Conservation (phyloP, 331 rosid genomes). For the Cydonia oblonga region DNA sequence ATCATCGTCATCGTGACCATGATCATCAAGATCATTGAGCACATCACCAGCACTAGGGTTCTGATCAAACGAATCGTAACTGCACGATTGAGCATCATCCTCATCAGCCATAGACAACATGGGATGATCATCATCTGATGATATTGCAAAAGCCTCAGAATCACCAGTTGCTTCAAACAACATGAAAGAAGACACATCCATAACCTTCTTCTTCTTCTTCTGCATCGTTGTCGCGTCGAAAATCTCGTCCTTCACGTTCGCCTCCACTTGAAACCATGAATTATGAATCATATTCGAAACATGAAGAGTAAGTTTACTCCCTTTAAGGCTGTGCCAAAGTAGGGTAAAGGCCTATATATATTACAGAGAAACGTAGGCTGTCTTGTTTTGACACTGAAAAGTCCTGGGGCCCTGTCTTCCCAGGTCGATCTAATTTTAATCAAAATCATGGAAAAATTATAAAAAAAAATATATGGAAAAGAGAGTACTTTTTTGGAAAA, state of each 20-base stretch:
- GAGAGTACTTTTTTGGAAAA: too few species aligned
- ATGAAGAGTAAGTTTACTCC: neutral
- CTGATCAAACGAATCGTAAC: constrained; percentile 18
- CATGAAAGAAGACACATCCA: constrained; percentile 37
- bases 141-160: constrained; percentile 21
- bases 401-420: neutral
- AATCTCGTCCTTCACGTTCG: neutral
- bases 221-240: constrained; percentile 3
- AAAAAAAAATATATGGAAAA: neutral
- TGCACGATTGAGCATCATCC: constrained; percentile 33
- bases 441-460: neutral
- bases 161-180: constrained; percentile 68
- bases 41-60: neutral
- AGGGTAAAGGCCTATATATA: neutral
- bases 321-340: neutral
- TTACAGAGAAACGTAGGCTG: neutral
- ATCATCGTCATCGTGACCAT: too few species aligned
- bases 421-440: neutral
- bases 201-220: neutral
- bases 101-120: neutral
- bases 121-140: neutral
- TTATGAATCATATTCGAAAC: neutral
- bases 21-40: neutral
- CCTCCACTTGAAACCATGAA: neutral
- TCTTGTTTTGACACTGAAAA: constrained; percentile 2